These are phyloP conservation scores for Euclidium syriacum DNA, from an alignment of 345 rosid genomes.

Conservation along the genomic window DNA sequence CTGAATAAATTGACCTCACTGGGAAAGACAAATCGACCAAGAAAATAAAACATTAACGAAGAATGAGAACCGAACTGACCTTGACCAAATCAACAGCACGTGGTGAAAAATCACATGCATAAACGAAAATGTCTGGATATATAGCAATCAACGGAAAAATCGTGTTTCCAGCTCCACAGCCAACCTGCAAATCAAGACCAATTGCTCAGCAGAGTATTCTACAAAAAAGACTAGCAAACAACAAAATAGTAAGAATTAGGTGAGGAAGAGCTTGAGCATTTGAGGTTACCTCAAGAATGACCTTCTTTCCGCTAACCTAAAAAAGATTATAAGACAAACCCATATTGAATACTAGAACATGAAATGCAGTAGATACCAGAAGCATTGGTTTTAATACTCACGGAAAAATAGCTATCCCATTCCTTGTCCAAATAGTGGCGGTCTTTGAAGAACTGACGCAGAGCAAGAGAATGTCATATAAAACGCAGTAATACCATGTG, in stretches of 20 bases:
- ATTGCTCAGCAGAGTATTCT: background rate
- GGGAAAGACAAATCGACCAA: background rate
- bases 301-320: slow-evolving; percentile 48
- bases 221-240: background rate
- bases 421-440: slow-evolving; percentile 95
- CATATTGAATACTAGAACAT: background rate
- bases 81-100: slow-evolving; percentile 85
- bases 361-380: slow-evolving; percentile 1
- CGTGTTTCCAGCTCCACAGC: slow-evolving; percentile 96
- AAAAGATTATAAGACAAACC: background rate
- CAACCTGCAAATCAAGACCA: slow-evolving; percentile 48
- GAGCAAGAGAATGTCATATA: background rate
- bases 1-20: background rate
- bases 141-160: slow-evolving; percentile 73
- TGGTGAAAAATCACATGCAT: slow-evolving; percentile 88
- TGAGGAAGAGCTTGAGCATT: background rate
- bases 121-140: slow-evolving; percentile 67
- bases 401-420: slow-evolving; percentile 76
- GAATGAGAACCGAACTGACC: slow-evolving; percentile 44
- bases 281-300: slow-evolving; percentile 62
- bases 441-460: slow-evolving; percentile 83
- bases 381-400: slow-evolving; percentile 35
- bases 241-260: background rate
- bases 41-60: background rate
- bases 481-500: background rate